Percentiles rank a stretch among this genome's conserved stretches.
phyloP scores from a whole-genome alignment of 2,329 filamentous ascomycete species.

The Neocucurbitaria cava region DNA sequence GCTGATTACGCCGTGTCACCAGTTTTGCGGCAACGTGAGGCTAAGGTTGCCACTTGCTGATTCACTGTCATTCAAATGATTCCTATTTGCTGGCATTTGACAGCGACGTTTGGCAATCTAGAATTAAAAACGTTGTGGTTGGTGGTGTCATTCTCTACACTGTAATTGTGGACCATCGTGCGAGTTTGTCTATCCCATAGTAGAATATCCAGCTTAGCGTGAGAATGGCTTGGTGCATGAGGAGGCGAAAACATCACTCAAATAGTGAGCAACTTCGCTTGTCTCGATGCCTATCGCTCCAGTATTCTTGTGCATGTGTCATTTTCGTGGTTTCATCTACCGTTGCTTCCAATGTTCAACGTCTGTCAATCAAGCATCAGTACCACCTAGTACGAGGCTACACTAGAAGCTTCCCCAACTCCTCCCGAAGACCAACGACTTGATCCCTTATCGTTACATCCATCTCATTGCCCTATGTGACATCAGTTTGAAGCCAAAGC shows the following conservation, averaged over 20 bases:
- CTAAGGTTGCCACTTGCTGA: slow-evolving; percentile 32
- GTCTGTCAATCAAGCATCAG: too few relatives aligned
- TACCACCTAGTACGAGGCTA: slow-evolving; percentile 4
- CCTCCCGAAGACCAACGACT: slow-evolving; percentile 29
- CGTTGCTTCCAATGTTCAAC: too few relatives aligned
- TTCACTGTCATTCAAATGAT: slow-evolving; percentile 22
- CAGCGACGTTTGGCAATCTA: slow-evolving; percentile 10
- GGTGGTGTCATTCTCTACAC: not conserved
- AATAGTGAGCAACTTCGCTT: too few relatives aligned
- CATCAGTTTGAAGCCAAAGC: slow-evolving; percentile 17
- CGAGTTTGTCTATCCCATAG: not conserved
- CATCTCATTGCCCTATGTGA: slow-evolving; percentile 28
- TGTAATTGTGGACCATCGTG: not conserved
- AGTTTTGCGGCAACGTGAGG: slow-evolving; percentile 10
- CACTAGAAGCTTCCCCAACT: slow-evolving; percentile 30
- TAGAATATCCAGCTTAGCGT: not conserved
- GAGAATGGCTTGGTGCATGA: not conserved
- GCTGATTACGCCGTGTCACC: slow-evolving; percentile 36
- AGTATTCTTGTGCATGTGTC: too few relatives aligned
- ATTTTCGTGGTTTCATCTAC: too few relatives aligned
- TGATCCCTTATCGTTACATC: slow-evolving; percentile 29
- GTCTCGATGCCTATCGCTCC: too few relatives aligned
- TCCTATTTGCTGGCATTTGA: slow-evolving; percentile 29
- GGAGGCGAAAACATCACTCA: not conserved
- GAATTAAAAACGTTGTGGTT: slow-evolving; percentile 7